Conservation (phyloP, 2,329 filamentous ascomycete genomes). For the Cercospora zeae-maydis region DNA sequence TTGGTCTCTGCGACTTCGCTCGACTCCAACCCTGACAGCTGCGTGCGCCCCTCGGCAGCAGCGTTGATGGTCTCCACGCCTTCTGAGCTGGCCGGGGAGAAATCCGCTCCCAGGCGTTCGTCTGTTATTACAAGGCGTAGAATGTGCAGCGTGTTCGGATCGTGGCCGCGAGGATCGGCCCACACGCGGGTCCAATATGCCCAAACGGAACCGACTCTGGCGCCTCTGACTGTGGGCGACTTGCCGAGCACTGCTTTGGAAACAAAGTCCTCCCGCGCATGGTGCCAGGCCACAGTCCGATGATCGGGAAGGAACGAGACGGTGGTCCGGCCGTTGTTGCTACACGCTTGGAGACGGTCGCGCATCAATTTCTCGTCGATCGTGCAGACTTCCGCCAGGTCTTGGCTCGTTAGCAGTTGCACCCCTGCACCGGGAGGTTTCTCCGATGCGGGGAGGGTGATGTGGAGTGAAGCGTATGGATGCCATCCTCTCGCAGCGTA, state of each 20-base stretch:
- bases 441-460: constrained; percentile 55
- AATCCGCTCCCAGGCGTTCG: constrained; percentile 11
- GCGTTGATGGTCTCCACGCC: constrained; percentile 23
- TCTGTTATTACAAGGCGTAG: constrained; percentile 66
- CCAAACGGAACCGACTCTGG: constrained; percentile 64
- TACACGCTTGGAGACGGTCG: constrained; percentile 45
- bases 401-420: constrained; percentile 52
- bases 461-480: constrained; percentile 67
- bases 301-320: constrained; percentile 68
- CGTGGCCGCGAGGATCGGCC: constrained; percentile 52
- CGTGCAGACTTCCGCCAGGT: constrained; percentile 60
- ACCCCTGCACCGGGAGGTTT: constrained; percentile 15
- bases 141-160: constrained; percentile 66
- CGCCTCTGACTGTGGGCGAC: constrained; percentile 64
- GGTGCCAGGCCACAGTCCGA: constrained; percentile 70
- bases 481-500: constrained; percentile 77
- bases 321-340: constrained; percentile 15
- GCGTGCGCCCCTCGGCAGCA: not conserved
- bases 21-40: constrained; percentile 21
- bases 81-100: constrained; percentile 17
- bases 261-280: constrained; percentile 77
- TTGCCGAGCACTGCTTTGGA: constrained; percentile 59
- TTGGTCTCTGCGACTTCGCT: constrained; percentile 34
- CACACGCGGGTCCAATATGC: constrained; percentile 68
- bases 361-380: constrained; percentile 63